A percentile compares a stretch with the other conserved stretches of the same genome.
phyloP scores from a whole-genome alignment of 345 rosid genomes.

The Brassica rapa region DNA sequence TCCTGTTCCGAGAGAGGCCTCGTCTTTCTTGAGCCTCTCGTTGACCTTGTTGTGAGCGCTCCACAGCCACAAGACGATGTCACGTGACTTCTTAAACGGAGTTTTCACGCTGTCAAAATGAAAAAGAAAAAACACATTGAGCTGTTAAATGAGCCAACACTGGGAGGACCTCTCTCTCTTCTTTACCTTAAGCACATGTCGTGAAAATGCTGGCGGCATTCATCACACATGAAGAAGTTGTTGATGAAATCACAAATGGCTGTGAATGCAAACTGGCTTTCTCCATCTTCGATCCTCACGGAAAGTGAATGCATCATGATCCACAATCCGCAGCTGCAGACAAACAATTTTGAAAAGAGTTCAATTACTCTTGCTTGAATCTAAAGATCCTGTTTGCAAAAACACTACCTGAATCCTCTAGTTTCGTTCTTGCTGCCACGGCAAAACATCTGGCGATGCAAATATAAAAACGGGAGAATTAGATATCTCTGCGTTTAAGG shows the following conservation, averaged over 20 bases:
- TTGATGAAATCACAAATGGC: constrained; percentile 84
- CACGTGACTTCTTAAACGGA: constrained; percentile 73
- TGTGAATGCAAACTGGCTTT: constrained; percentile 81
- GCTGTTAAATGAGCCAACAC: constrained; percentile 19
- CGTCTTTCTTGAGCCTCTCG: constrained; percentile 74
- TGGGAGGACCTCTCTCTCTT: neutral
- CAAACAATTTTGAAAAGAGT: constrained; percentile 12
- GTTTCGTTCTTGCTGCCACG: constrained; percentile 96
- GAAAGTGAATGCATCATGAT: constrained; percentile 92
- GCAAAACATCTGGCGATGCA: constrained; percentile 75
- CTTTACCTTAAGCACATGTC: constrained; percentile 84
- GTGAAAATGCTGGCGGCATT: constrained; percentile 91
- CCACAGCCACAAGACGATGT: constrained; percentile 92
- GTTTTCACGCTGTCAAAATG: constrained; percentile 56
- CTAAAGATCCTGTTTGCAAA: neutral
- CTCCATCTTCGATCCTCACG: constrained; percentile 81
- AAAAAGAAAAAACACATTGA: constrained; percentile 12
- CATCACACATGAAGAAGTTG: constrained; percentile 90
- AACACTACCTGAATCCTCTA: constrained; percentile 85
- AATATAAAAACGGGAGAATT: constrained; percentile 8
- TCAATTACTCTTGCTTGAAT: neutral
- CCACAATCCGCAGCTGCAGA: constrained; percentile 95
- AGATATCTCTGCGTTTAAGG: constrained; percentile 19
- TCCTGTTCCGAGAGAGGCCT: constrained; percentile 72
- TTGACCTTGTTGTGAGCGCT: constrained; percentile 86